phyloP scores from a whole-genome alignment of 1,284 basidiomycete genomes.

The Apiotrichum akiyoshidainum region DNA sequence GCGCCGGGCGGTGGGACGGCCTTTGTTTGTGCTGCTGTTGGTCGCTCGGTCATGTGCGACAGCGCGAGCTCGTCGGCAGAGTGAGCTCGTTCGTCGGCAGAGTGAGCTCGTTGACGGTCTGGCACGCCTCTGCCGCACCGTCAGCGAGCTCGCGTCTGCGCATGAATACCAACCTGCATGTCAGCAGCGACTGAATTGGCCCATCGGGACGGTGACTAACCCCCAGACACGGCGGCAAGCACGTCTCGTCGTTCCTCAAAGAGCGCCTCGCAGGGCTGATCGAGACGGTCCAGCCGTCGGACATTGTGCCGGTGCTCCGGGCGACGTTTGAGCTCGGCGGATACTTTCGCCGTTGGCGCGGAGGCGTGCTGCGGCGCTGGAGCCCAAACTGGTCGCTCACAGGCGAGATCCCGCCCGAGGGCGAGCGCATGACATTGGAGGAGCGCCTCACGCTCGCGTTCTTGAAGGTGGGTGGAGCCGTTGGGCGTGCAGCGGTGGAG shows the following conservation, averaged over 20 bases:
- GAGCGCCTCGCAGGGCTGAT: conserved; percentile 75
- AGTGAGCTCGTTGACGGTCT: too few species aligned
- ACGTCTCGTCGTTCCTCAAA: conserved; percentile 69
- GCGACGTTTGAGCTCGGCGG: conserved; percentile 70
- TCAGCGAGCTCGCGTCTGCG: too few species aligned
- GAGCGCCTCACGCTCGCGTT: conserved; percentile 80
- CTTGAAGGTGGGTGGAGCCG: conserved; percentile 61
- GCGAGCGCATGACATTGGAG: conserved; percentile 66
- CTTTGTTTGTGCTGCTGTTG: too few species aligned
- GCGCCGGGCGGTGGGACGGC: too few species aligned
- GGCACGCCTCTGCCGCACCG: too few species aligned
- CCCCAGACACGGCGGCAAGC: conserved; percentile 70
- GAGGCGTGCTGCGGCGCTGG: conserved; percentile 60
- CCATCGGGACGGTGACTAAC: neutral
- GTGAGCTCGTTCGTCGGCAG: too few species aligned
- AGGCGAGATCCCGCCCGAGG: conserved; percentile 3
- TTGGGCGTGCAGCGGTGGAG: neutral
- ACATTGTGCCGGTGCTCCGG: conserved; percentile 68
- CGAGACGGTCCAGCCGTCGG: conserved; percentile 65
- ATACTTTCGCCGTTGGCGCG: conserved; percentile 81
- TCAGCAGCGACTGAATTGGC: too few species aligned
- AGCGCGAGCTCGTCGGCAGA: too few species aligned
- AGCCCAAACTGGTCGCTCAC: conserved; percentile 25
- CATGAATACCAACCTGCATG: too few species aligned
- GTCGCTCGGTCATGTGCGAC: too few species aligned